Percentiles rank a stretch among this genome's conserved stretches.
Conservation (phyloP, 2,329 filamentous ascomycete genomes). For the Xylariaceae sp. region DNA sequence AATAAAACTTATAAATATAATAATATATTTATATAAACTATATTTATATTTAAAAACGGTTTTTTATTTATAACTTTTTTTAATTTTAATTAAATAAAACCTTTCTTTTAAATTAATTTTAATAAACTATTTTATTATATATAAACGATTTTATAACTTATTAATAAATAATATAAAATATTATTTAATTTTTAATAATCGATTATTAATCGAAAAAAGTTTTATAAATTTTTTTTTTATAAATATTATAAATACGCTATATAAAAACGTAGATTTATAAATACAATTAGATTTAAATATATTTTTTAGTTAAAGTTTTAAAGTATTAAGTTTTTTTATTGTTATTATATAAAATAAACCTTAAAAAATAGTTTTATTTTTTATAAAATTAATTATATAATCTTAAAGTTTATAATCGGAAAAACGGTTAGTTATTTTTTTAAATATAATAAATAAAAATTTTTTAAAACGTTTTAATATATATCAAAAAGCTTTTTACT, state of each 20-base stretch:
- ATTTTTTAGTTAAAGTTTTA: neutral
- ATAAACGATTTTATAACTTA: neutral
- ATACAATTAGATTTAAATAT: too few species aligned
- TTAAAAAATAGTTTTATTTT: neutral
- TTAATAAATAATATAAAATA: too few species aligned
- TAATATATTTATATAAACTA: too few species aligned
- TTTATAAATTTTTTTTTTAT: neutral
- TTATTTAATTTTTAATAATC: too few species aligned
- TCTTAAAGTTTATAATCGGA: neutral
- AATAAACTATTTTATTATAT: too few species aligned
- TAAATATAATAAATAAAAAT: too few species aligned
- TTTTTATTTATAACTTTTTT: too few species aligned
- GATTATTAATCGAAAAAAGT: too few species aligned
- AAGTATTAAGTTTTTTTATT: too few species aligned
- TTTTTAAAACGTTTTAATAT: too few species aligned
- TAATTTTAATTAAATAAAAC: neutral
- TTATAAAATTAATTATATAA: neutral
- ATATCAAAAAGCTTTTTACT: neutral
- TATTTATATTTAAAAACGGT: neutral
- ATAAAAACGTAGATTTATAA: neutral
- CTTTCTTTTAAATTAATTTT: neutral
- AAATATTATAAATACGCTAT: neutral
- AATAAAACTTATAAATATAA: too few species aligned
- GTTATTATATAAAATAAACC: neutral
- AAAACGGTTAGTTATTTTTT: too few species aligned